These are phyloP conservation scores for Penicillium lagena DNA, from an alignment of 495 filamentous ascomycete species.

Conservation along the genomic window DNA sequence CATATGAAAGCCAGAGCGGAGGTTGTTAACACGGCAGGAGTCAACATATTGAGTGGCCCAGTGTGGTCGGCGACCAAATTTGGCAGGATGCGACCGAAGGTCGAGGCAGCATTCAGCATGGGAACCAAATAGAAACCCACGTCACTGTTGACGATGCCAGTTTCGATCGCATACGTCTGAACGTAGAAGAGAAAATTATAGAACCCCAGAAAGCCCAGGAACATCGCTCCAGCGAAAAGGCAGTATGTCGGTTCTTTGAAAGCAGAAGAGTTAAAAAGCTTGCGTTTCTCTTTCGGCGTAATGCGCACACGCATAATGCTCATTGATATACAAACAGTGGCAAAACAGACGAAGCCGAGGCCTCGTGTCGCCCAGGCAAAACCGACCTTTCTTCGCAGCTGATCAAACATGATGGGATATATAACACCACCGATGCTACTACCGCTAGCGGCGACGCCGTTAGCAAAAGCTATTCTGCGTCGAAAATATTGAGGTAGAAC, in stretches of 20 bases:
- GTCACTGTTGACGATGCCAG: conserved; percentile 39
- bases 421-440: conserved; percentile 59
- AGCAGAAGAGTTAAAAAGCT: conserved; percentile 39
- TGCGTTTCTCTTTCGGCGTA: conserved; percentile 38
- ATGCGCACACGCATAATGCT: conserved; percentile 48
- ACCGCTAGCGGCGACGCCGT: conserved; percentile 51
- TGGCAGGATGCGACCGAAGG: conserved; percentile 59
- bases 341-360: conserved; percentile 52
- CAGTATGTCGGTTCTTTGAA: conserved; percentile 37
- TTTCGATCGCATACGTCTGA: conserved; percentile 50
- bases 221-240: conserved; percentile 35
- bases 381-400: conserved; percentile 49
- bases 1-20: conserved; percentile 53
- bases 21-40: conserved; percentile 45
- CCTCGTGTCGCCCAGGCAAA: conserved; percentile 63
- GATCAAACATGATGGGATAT: conserved; percentile 63
- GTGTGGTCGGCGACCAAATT: conserved; percentile 63
- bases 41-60: conserved; percentile 60
- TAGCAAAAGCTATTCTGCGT: conserved; percentile 45
- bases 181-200: conserved; percentile 71
- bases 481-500: conserved; percentile 55
- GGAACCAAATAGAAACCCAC: conserved; percentile 51
- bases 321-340: conserved; percentile 47
- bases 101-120: conserved; percentile 43
- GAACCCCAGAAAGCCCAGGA: conserved; percentile 59